Evolutionary conservation across 192 early-diverging fungal genomes (phyloP), one percentile per base, ranked within the genome.

Genomic region (Lobulomyces angularis): DNA sequence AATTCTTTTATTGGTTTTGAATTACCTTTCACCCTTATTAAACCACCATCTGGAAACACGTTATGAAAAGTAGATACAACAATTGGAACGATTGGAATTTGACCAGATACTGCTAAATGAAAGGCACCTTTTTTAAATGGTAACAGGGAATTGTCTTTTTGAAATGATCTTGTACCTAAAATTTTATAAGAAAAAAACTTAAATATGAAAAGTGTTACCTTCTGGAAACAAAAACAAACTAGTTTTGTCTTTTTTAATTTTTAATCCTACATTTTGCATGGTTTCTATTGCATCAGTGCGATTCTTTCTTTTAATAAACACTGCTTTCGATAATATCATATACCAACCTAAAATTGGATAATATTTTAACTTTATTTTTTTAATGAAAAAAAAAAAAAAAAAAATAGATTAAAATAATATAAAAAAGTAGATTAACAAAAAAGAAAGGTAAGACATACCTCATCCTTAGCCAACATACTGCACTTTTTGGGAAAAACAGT

Each of bases 91-190:
- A 97, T 79, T 12, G 92, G 92, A 0, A 85, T 74, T 14, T 65
- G 63, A 0, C 82, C 77, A 57, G 86, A 85, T 41, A 84, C 80
- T 8, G 92, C 89, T 49, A 92, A 55, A 35, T 93, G 85, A 62
- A 97, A 97, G 5, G 86, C 92, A 8, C 92, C 92, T 69, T 92
- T 96, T 61, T 97, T 97, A 60, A 97, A 93, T 5, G 84, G 86
- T 30, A 92, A 60, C 37, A 97, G 41, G 35, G 80, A 46, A 26
- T 77, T 70, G 22, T 72, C 67, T n/a, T 58, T 55, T 27, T 77
- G 73, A 45, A 72, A 79, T 12, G 81, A 81, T 36, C 89, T 82
- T 12, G 81, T 91, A 36, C 89, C 92, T 62, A 93, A 89, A 35
- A 89, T 89, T n/a, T n/a, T n/a, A n/a, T n/a, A n/a, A n/a, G n/a